Evolutionary conservation across 2,329 filamentous ascomycete genomes (phyloP).

Genomic region (Nemania abortiva): DNA sequence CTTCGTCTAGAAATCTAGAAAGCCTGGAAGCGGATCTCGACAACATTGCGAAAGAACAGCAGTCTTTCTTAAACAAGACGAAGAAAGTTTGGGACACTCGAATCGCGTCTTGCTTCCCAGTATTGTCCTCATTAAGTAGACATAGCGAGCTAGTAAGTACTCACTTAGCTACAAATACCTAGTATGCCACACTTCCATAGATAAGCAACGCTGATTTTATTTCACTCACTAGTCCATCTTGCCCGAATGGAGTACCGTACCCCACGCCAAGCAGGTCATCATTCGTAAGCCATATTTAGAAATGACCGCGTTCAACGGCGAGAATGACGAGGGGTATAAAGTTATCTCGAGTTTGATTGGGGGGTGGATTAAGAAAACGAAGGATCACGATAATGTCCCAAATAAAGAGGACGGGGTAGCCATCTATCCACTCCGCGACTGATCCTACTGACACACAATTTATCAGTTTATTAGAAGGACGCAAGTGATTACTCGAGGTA

Average conservation of each 20-base stretch:
- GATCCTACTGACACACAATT: too few species aligned
- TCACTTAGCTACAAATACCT: neutral
- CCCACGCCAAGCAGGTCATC: neutral
- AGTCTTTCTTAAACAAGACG: neutral
- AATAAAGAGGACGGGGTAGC: too few species aligned
- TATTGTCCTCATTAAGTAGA: neutral
- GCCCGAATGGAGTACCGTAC: neutral
- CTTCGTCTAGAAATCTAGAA: neutral
- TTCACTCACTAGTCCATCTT: neutral
- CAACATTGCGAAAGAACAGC: neutral
- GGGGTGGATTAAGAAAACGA: too few species aligned
- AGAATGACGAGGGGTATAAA: neutral
- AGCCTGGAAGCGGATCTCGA: neutral
- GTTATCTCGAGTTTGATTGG: neutral
- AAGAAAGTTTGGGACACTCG: neutral
- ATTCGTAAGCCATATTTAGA: neutral
- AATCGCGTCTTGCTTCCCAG: constrained; percentile 7
- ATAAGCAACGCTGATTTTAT: neutral
- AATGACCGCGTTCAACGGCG: neutral
- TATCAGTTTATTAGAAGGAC: too few species aligned
- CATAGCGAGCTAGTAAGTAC: neutral
- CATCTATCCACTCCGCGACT: too few species aligned
- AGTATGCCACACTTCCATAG: neutral
- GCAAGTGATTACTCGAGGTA: too few species aligned
- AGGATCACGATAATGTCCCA: too few species aligned